phyloP scores from a whole-genome alignment of 2,329 filamentous ascomycete genomes.

The Microdochium nivale region DNA sequence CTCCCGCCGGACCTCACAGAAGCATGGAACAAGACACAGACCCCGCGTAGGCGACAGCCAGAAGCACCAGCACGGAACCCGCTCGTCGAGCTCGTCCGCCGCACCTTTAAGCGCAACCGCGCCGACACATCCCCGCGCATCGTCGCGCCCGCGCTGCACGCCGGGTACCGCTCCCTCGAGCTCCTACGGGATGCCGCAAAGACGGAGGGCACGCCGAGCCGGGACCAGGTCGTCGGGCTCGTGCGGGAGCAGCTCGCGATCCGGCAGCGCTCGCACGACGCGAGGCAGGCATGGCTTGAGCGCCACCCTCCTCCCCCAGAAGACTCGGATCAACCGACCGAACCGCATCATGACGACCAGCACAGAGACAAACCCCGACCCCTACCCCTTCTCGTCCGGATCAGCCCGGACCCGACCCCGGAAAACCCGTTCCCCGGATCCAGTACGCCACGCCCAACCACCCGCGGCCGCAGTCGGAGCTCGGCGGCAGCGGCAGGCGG shows the following conservation, averaged over 20 bases:
- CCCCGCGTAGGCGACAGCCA: not conserved
- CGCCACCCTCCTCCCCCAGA: slow-evolving; percentile 8
- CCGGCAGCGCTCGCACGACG: slow-evolving; percentile 13
- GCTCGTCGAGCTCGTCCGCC: slow-evolving; percentile 49
- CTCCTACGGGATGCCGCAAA: slow-evolving; percentile 10
- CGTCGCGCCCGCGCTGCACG: slow-evolving; percentile 51
- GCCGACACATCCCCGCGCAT: slow-evolving; percentile 49
- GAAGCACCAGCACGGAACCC: slow-evolving; percentile 26
- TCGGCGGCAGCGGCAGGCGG: slow-evolving; percentile 38
- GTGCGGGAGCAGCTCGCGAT: slow-evolving; percentile 28
- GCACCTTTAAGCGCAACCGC: slow-evolving; percentile 53
- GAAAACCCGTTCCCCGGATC: slow-evolving; percentile 23
- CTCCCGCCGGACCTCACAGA: slow-evolving; percentile 38
- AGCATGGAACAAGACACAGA: slow-evolving; percentile 7
- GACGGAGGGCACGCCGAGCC: slow-evolving; percentile 7
- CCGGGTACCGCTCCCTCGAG: slow-evolving; percentile 45
- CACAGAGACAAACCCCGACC: slow-evolving; percentile 11
- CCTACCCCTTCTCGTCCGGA: slow-evolving; percentile 20
- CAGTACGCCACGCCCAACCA: slow-evolving; percentile 37
- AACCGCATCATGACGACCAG: too few relatives aligned
- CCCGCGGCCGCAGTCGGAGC: slow-evolving; percentile 37
- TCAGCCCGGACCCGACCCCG: slow-evolving; percentile 19
- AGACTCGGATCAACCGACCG: too few relatives aligned
- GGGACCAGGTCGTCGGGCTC: slow-evolving; percentile 30
- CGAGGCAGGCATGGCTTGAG: slow-evolving; percentile 6